Evolutionary conservation across 495 filamentous ascomycete genomes (phyloP), one percentile per base, ranked within the genome.

Genomic region (Aspergillus sclerotioniger): DNA sequence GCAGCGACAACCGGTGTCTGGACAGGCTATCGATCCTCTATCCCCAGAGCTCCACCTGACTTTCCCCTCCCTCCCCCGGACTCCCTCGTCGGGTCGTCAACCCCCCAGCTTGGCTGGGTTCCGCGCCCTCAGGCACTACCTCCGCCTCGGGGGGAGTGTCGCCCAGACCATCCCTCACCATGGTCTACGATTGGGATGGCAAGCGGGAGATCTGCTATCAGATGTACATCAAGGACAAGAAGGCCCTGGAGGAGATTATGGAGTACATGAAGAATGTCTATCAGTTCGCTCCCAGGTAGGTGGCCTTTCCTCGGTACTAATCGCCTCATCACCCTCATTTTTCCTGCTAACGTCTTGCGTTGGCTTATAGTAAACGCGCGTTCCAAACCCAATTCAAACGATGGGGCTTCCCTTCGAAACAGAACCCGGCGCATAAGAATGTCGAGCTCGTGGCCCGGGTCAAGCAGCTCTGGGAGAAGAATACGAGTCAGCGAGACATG

Each of bases 361-460:
- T 28, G 25, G 49, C 20, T 1, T 43, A 44, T 67, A 91, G 87
- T 67, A 90, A 89, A 69, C 86, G 88, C 37, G 83, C 86, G 25
- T 90, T 84, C 61, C 87, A 91, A 66, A 81, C 77, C 10, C 86
- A 89, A 57, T 90, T 90, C 72, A 87, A 84, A 63, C 77, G 83
- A 68, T 94, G 90, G 90, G 79, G 81, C 0, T 94, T 92, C 58
- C 90, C 90, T 3, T 82, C 77, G 57, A 90, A 88, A 67, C 83
- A 86, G 59, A 86, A 84, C 60, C 86, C 84, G 9, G 82, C 82
- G 6, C 85, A 87, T 68, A 87, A 86, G 64, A 87, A 90, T 64
- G 69, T 75, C 21, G 73, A 71, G 12, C 80, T 94, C 9, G 82
- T 89, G 17, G 81, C 77, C 3, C 81, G 90, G 1, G 80, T 90